Percentiles rank a stretch among this genome's conserved stretches.
Conservation (phyloP, 2,329 filamentous ascomycete species). For the Paecilomyces fulvus region DNA sequence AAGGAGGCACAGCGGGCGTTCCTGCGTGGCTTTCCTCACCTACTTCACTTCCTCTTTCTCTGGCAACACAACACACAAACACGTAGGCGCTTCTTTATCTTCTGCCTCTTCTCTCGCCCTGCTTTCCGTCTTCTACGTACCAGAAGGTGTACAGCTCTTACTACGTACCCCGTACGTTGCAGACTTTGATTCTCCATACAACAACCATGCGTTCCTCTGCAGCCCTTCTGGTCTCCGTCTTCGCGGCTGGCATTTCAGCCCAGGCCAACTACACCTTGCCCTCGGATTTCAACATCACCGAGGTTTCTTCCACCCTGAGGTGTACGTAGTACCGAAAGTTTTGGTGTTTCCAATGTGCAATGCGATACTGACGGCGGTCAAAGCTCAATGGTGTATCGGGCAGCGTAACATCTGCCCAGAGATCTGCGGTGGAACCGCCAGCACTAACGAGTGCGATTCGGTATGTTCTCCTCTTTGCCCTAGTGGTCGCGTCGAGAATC, state of each 20-base stretch:
- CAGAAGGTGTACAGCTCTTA: neutral
- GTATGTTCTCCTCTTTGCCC: slow-evolving; percentile 36
- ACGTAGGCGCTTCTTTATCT: neutral
- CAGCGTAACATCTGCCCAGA: slow-evolving; percentile 52
- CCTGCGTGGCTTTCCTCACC: neutral
- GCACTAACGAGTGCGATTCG: slow-evolving; percentile 46
- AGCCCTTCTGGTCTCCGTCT: slow-evolving; percentile 8
- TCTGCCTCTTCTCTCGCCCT: neutral
- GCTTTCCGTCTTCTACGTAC: neutral
- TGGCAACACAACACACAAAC: neutral
- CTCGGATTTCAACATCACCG: slow-evolving; percentile 34
- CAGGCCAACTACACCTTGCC: slow-evolving; percentile 43
- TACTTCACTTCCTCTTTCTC: neutral
- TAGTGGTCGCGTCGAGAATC: neutral
- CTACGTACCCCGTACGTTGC: slow-evolving; percentile 2
- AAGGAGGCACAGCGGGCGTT: neutral
- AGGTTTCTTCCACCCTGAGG: slow-evolving; percentile 28
- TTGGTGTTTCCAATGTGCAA: neutral
- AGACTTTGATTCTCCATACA: neutral
- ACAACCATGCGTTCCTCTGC: slow-evolving; percentile 7
- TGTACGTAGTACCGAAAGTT: slow-evolving; percentile 12
- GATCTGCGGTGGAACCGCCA: slow-evolving; percentile 47
- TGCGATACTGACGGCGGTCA: neutral
- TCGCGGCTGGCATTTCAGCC: slow-evolving; percentile 5
- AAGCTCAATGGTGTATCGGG: slow-evolving; percentile 50